Evolutionary conservation across 2,329 filamentous ascomycete genomes (phyloP).

Genomic region (Plectosphaerella sp.): DNA sequence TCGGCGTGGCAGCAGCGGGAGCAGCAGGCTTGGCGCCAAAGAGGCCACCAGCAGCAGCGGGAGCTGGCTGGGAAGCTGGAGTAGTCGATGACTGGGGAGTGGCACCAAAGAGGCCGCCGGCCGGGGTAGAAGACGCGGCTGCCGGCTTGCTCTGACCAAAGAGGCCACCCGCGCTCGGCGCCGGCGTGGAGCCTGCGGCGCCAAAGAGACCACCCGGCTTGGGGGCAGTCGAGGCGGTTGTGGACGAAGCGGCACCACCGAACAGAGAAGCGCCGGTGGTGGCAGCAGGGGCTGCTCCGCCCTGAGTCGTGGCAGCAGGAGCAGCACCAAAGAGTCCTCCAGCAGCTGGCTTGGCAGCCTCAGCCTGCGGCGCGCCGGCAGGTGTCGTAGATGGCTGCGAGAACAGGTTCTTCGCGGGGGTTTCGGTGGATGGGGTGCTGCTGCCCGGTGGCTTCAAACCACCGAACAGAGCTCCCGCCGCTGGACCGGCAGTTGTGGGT

Average conservation of each 20-base stretch:
- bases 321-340: conserved; percentile 25
- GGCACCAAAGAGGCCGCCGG: conserved; percentile 14
- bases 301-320: conserved; percentile 3
- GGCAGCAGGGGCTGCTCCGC: conserved; percentile 14
- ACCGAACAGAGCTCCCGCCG: conserved; percentile 11
- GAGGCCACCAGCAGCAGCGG: conserved; percentile 18
- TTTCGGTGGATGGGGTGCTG: conserved; percentile 15
- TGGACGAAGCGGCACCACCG: conserved; percentile 19
- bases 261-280: conserved; percentile 20
- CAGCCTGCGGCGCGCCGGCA: conserved; percentile 47
- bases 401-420: conserved; percentile 42
- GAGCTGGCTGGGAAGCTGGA: conserved; percentile 18
- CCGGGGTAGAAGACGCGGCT: conserved; percentile 5
- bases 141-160: conserved; percentile 11
- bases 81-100: conserved; percentile 4
- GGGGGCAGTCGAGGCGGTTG: conserved; percentile 10
- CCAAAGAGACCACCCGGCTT: conserved; percentile 19
- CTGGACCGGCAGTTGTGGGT: conserved; percentile 15
- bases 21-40: conserved; percentile 37
- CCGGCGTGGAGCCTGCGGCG: conserved; percentile 4
- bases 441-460: conserved; percentile 7
- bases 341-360: conserved; percentile 21
- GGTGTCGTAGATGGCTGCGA: conserved; percentile 49
- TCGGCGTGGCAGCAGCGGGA: conserved; percentile 25
- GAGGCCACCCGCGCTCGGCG: conserved; percentile 6